Conservation (phyloP, 805 yeast genomes). For the Nakazawaea siamensis region DNA sequence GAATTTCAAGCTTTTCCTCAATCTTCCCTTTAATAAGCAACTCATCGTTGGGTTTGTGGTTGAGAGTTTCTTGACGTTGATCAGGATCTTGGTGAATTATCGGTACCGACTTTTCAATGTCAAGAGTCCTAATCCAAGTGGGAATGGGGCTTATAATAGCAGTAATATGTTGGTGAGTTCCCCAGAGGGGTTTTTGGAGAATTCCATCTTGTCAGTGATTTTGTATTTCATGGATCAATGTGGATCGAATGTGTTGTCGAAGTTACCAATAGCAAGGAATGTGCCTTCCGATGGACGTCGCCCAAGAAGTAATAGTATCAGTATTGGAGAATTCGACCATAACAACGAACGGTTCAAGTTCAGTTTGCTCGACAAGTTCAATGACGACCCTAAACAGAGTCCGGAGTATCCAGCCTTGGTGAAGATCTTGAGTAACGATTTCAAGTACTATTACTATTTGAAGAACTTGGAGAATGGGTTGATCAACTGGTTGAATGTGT, state of each 20-base stretch:
- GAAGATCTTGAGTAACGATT: conserved; percentile 15
- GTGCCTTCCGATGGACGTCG: neutral
- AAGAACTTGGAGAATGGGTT: conserved; percentile 19
- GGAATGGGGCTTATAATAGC: conserved; percentile 10
- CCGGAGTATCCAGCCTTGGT: conserved; percentile 11
- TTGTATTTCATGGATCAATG: conserved; percentile 20
- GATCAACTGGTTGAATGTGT: conserved; percentile 18
- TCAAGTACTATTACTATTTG: conserved; percentile 16
- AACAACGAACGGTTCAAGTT: conserved; percentile 19
- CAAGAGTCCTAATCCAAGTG: conserved; percentile 14
- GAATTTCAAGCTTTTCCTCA: conserved; percentile 20
- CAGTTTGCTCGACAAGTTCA: conserved; percentile 7
- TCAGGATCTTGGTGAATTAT: conserved; percentile 31
- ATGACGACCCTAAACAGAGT: conserved; percentile 6
- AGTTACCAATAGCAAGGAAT: conserved; percentile 1
- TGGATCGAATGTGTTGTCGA: conserved; percentile 14
- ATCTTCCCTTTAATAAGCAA: conserved; percentile 24
- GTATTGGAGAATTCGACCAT: conserved; percentile 16
- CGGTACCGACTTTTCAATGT: conserved; percentile 17
- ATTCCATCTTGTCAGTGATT: conserved; percentile 20
- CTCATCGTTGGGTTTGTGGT: conserved; percentile 29
- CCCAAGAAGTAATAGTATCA: conserved; percentile 12
- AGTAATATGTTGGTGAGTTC: conserved; percentile 13
- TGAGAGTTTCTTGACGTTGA: conserved; percentile 37
- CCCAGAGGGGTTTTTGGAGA: conserved; percentile 14